These are phyloP conservation scores for Solanum hybrid DNA, from an alignment of 305 asterid genomes.

Conservation along the genomic window DNA sequence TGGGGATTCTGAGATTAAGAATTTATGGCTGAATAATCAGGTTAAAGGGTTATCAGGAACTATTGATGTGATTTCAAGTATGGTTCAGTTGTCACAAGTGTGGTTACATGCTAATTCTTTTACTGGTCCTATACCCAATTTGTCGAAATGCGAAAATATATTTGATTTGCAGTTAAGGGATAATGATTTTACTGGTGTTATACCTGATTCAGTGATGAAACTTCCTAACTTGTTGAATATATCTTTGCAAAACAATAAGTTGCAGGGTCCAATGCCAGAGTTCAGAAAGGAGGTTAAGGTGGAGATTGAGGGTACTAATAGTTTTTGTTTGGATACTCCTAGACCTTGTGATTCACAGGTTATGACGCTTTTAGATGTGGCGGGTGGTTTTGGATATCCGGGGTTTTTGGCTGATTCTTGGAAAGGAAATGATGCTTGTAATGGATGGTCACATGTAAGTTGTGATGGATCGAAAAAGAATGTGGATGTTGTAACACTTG, in stretches of 20 bases:
- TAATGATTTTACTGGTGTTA: constrained; percentile 62
- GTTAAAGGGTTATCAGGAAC: constrained; percentile 41
- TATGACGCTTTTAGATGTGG: constrained; percentile 54
- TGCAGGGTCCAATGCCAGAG: constrained; percentile 72
- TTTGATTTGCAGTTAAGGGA: constrained; percentile 79
- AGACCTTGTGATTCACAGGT: constrained; percentile 88
- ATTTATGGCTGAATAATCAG: constrained; percentile 80
- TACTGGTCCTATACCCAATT: constrained; percentile 72
- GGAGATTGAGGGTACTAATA: constrained; percentile 31
- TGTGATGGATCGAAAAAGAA: constrained; percentile 56
- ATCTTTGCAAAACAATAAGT: constrained; percentile 57
- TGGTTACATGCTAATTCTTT: constrained; percentile 71
- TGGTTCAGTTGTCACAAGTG: constrained; percentile 55
- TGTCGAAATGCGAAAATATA: constrained; percentile 50
- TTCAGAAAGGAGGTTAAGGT: constrained; percentile 18
- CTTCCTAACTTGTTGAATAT: constrained; percentile 44
- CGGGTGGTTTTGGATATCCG: constrained; percentile 70
- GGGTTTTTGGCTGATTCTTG: constrained; percentile 54
- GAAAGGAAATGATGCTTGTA: constrained; percentile 65
- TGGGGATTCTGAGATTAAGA: constrained; percentile 53
- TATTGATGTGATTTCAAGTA: constrained; percentile 47
- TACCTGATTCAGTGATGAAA: constrained; percentile 43
- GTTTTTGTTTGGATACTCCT: constrained; percentile 47
- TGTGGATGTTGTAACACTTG: constrained; percentile 51
- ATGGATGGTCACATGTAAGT: constrained; percentile 40